Evolutionary conservation across 2,329 filamentous ascomycete species (phyloP).

Genomic region (Phialemonium atrogriseum): DNA sequence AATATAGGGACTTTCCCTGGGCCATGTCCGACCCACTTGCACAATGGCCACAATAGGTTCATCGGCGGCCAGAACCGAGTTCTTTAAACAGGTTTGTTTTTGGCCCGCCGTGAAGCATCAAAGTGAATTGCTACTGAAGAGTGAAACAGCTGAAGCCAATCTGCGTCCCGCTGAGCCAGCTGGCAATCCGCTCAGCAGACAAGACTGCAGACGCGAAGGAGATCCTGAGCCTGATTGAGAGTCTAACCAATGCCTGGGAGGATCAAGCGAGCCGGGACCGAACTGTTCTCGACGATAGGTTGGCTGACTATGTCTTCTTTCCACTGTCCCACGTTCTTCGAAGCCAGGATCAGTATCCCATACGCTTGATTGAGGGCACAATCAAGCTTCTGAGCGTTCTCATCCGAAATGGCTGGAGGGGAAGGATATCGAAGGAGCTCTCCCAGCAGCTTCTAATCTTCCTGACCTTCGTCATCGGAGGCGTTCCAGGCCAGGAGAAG

Average conservation of each 20-base stretch:
- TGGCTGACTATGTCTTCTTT: constrained; percentile 94
- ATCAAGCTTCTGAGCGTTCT: constrained; percentile 68
- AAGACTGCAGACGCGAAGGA: constrained; percentile 12
- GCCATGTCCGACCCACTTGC: too few relatives aligned
- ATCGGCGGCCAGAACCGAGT: not conserved
- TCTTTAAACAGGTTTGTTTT: constrained; percentile 2
- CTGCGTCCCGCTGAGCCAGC: constrained; percentile 17
- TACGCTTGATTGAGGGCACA: constrained; percentile 65
- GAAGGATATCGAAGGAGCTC: constrained; percentile 60
- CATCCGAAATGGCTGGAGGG: constrained; percentile 71
- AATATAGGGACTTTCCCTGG: too few relatives aligned
- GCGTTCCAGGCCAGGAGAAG: constrained; percentile 49
- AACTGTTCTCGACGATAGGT: constrained; percentile 60
- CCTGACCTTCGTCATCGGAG: constrained; percentile 72
- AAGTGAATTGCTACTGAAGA: not conserved
- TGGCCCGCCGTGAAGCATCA: too few relatives aligned
- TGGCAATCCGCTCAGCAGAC: constrained; percentile 13
- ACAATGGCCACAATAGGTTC: too few relatives aligned
- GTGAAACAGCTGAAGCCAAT: constrained; percentile 13
- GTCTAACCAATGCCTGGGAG: constrained; percentile 11
- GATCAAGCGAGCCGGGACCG: constrained; percentile 25
- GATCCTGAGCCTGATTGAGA: constrained; percentile 9
- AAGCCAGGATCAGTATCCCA: constrained; percentile 61
- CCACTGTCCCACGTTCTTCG: constrained; percentile 83
- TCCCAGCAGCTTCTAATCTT: constrained; percentile 80